Evolutionary conservation across 164 flowering plant genomes (phyloP).

Genomic region (Pachysandra terminalis): DNA sequence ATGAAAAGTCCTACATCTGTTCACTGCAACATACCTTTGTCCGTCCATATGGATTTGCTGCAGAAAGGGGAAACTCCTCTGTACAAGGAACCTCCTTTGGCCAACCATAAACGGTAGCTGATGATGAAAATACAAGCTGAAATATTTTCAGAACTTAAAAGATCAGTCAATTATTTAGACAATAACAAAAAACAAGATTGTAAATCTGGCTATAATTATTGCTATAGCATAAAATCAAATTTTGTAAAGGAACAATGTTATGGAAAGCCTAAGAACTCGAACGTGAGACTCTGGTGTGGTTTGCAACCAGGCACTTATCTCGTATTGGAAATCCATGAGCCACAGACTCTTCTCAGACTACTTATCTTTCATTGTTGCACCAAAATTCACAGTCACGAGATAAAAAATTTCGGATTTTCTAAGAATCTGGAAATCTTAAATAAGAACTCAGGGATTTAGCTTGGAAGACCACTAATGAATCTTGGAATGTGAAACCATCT

Average conservation of each 20-base stretch:
- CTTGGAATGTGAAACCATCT: no score
- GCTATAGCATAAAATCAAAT: not conserved
- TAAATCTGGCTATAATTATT: not conserved
- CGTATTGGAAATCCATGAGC: not conserved
- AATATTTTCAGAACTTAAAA: slow-evolving; percentile 10
- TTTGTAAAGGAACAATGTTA: not conserved
- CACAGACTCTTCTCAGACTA: no score
- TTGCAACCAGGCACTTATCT: not conserved
- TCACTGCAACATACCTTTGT: slow-evolving; percentile 61
- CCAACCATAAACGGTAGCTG: slow-evolving; percentile 98
- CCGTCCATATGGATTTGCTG: slow-evolving; percentile 87
- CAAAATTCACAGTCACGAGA: not conserved
- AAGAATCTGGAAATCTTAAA: no score
- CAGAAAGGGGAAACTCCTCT: slow-evolving; percentile 80
- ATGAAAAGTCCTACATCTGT: not conserved
- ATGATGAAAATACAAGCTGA: slow-evolving; percentile 97
- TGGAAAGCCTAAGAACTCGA: not conserved
- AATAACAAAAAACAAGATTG: not conserved
- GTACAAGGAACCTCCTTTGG: slow-evolving; percentile 95
- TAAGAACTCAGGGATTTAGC: no score
- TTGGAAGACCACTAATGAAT: no score
- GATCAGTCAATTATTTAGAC: slow-evolving; percentile 1
- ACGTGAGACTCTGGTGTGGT: not conserved
- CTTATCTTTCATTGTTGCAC: not conserved
- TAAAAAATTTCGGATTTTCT: no score